Evolutionary conservation across 768 basidiomycete species (phyloP).

Genomic region (Leccinum variicolor): DNA sequence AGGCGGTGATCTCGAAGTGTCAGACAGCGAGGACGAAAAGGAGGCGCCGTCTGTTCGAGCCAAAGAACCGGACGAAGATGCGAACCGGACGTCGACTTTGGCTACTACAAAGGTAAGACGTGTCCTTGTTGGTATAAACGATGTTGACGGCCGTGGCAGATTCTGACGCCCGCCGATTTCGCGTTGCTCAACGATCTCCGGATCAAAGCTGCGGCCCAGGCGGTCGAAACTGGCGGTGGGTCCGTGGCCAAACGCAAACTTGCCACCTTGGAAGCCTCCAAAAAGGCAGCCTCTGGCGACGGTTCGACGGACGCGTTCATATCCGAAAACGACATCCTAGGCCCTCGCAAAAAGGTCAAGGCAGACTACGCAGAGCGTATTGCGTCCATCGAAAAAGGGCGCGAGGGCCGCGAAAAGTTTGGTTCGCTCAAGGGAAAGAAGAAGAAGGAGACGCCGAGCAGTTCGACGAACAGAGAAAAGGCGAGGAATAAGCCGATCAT

Average conservation of each 20-base stretch:
- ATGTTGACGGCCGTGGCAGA: slow-evolving; percentile 44
- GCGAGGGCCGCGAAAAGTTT: slow-evolving; percentile 93
- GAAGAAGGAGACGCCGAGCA: slow-evolving; percentile 76
- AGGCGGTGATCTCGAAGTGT: slow-evolving; percentile 64
- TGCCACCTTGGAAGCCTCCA: slow-evolving; percentile 69
- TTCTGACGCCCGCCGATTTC: slow-evolving; percentile 96
- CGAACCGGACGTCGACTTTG: slow-evolving; percentile 54
- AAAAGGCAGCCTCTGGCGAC: slow-evolving; percentile 48
- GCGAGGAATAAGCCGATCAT: slow-evolving; percentile 91
- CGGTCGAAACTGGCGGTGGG: slow-evolving; percentile 67
- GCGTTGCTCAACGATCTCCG: slow-evolving; percentile 86
- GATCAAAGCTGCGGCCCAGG: slow-evolving; percentile 69
- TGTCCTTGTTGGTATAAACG: neutral
- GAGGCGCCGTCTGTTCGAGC: slow-evolving; percentile 13
- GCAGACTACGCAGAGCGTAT: slow-evolving; percentile 92
- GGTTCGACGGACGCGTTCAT: slow-evolving; percentile 55
- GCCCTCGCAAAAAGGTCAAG: slow-evolving; percentile 91
- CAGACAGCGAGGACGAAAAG: slow-evolving; percentile 80
- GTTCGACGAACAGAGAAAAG: slow-evolving; percentile 91
- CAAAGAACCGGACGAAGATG: slow-evolving; percentile 16
- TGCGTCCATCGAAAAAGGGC: slow-evolving; percentile 86
- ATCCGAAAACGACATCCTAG: slow-evolving; percentile 89
- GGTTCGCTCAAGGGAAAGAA: slow-evolving; percentile 90
- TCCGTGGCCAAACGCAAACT: slow-evolving; percentile 87
- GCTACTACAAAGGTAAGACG: slow-evolving; percentile 72